Conservation (phyloP, 495 filamentous ascomycete genomes). For the Talaromyces wortmannii region DNA sequence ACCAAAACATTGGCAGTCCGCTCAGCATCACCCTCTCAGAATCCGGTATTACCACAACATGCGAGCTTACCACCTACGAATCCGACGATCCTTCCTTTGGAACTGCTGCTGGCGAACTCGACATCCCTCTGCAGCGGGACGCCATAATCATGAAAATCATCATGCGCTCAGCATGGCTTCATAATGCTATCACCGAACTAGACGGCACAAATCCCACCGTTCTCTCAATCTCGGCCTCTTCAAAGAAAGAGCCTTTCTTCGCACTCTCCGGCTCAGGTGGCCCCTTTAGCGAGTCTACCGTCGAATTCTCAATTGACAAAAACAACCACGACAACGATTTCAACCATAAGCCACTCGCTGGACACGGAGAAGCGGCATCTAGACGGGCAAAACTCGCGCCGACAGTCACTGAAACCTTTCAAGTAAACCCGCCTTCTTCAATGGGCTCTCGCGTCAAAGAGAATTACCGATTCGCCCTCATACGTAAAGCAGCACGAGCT, state of each 20-base stretch:
- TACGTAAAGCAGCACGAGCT: constrained; percentile 75
- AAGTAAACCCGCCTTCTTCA: constrained; percentile 34
- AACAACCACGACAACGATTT: constrained; percentile 9
- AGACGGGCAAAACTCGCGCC: constrained; percentile 40
- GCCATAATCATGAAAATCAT: constrained; percentile 86
- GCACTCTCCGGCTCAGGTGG: constrained; percentile 64
- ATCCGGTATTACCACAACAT: constrained; percentile 79
- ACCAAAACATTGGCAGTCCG: constrained; percentile 62
- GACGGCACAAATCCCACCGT: constrained; percentile 60
- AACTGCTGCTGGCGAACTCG: constrained; percentile 33
- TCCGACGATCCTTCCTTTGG: constrained; percentile 34
- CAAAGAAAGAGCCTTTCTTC: constrained; percentile 58
- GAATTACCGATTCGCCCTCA: constrained; percentile 72
- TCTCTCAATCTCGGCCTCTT: constrained; percentile 57
- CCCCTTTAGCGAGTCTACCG: constrained; percentile 67
- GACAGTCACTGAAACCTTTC: constrained; percentile 43
- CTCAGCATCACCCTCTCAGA: constrained; percentile 79
- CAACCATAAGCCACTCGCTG: constrained; percentile 20
- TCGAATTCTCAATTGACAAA: constrained; percentile 74
- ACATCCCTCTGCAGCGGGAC: constrained; percentile 80
- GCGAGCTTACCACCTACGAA: constrained; percentile 87
- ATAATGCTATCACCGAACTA: constrained; percentile 79
- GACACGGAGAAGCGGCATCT: constrained; percentile 33
- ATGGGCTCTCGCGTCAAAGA: constrained; percentile 33
- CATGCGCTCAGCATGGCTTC: constrained; percentile 76